Conservation (phyloP, 208 protist species). For the Balamuthia mandrillaris region DNA sequence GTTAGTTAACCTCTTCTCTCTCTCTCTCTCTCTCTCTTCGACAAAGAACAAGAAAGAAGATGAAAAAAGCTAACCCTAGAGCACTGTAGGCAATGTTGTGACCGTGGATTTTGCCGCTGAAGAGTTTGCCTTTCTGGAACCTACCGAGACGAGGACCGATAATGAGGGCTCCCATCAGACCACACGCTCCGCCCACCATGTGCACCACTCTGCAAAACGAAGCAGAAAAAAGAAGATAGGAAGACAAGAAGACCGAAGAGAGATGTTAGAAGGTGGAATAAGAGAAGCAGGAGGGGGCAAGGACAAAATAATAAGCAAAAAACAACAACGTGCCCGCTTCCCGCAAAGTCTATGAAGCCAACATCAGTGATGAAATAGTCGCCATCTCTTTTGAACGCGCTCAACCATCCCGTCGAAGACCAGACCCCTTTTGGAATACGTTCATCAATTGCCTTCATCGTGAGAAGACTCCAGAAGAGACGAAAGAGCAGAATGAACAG, state of each 20-base stretch:
- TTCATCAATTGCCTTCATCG: not conserved
- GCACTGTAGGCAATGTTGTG: not conserved
- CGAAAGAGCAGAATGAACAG: not conserved
- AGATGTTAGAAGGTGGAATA: not conserved
- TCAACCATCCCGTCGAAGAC: not conserved
- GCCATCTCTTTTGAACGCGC: not conserved
- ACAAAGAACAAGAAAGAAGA: not conserved
- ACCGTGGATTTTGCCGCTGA: not conserved
- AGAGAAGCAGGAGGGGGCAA: not conserved
- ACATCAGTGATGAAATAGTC: not conserved
- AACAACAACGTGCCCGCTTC: not conserved
- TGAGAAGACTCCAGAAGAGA: not conserved
- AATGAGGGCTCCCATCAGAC: not conserved
- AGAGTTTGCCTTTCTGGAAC: no score
- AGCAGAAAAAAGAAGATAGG: not conserved
- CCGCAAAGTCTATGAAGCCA: not conserved
- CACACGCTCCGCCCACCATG: constrained; percentile 15
- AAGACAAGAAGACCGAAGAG: not conserved
- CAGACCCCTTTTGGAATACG: not conserved
- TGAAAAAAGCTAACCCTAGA: not conserved
- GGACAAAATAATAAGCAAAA: no score
- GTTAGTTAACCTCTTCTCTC: no score
- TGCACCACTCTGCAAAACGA: not conserved
- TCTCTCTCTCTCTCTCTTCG: not conserved
- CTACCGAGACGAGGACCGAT: not conserved